phyloP scores from a whole-genome alignment of 768 basidiomycete genomes.

The Mycena indigotica region DNA sequence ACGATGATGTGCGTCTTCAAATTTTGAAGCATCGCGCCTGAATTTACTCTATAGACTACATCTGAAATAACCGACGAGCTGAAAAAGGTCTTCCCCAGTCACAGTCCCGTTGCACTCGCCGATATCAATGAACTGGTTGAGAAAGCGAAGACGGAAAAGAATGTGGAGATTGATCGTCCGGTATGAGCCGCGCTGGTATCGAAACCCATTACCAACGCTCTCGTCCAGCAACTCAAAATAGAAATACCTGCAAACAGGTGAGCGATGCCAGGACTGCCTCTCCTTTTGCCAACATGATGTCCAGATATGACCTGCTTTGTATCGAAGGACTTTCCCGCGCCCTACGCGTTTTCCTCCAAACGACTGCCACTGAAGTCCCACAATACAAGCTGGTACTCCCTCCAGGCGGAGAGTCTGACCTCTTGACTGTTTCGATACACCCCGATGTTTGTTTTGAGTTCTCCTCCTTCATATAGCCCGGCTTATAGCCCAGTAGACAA shows the following conservation, averaged over 20 bases:
- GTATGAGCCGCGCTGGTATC: background rate
- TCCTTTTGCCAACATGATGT: slow-evolving; percentile 11
- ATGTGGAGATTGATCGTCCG: background rate
- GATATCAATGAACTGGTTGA: background rate
- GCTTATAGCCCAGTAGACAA: slow-evolving; percentile 50
- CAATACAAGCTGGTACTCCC: slow-evolving; percentile 76
- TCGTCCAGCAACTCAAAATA: slow-evolving; percentile 88
- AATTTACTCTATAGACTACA: slow-evolving; percentile 64
- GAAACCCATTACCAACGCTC: background rate
- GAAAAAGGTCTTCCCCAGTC: slow-evolving; percentile 82
- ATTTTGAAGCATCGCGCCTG: slow-evolving; percentile 2
- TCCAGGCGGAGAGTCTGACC: slow-evolving; percentile 60
- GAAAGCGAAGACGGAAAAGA: background rate
- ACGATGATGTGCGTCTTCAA: slow-evolving; percentile 83
- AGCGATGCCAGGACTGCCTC: slow-evolving; percentile 9
- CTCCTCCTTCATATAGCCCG: background rate
- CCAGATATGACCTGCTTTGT: slow-evolving; percentile 95
- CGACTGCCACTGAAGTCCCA: slow-evolving; percentile 55
- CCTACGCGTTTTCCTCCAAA: slow-evolving; percentile 79
- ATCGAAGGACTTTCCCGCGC: slow-evolving; percentile 93
- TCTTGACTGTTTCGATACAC: slow-evolving; percentile 69
- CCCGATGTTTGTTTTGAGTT: slow-evolving; percentile 60
- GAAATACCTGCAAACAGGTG: slow-evolving; percentile 98
- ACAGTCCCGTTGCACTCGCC: slow-evolving; percentile 66
- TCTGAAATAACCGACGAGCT: slow-evolving; percentile 79